Evolutionary conservation across 2,329 filamentous ascomycete genomes (phyloP).

Genomic region (Ascochyta viciae-villosae): DNA sequence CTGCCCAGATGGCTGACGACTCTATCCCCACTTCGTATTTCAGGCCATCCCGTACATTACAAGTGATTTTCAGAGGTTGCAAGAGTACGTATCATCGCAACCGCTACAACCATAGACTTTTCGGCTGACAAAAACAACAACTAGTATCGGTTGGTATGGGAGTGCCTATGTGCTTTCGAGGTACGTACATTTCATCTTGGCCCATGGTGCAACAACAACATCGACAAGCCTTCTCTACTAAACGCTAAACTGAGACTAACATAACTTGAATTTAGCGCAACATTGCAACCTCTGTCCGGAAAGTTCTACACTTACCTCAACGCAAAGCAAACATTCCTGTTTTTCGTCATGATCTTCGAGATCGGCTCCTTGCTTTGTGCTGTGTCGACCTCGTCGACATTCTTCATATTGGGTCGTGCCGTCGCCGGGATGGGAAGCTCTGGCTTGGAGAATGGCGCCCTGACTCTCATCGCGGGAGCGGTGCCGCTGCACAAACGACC

Average conservation of each 20-base stretch:
- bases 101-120: no score
- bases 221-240: no score
- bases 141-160: no score
- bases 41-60: neutral
- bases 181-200: neutral
- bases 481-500: neutral
- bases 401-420: conserved; percentile 20
- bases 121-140: no score
- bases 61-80: neutral
- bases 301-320: neutral
- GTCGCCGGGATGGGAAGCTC: conserved; percentile 22
- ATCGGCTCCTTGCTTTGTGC: neutral
- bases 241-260: no score
- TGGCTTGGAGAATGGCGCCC: conserved; percentile 16
- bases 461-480: neutral
- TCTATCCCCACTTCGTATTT: neutral
- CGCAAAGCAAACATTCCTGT: neutral
- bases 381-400: neutral
- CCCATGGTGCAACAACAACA: no score
- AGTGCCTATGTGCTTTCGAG: neutral
- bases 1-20: neutral
- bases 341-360: neutral
- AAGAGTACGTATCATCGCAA: no score
- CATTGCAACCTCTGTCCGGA: neutral
- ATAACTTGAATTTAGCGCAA: neutral